These are phyloP conservation scores for Alternaria sp. DNA, from an alignment of 2,329 filamentous ascomycete genomes.

Conservation along the genomic window DNA sequence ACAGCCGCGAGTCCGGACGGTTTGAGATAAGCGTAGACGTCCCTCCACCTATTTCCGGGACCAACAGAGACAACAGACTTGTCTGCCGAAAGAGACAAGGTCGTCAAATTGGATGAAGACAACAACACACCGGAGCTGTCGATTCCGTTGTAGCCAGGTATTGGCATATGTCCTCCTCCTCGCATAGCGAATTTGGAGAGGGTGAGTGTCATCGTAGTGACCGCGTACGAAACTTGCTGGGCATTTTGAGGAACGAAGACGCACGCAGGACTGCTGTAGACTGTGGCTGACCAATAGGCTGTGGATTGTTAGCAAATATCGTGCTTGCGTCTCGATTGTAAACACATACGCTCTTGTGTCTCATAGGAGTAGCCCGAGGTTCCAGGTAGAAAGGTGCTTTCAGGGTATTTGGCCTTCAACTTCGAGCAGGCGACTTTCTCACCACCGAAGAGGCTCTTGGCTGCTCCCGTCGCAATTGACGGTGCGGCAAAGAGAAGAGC, in stretches of 20 bases:
- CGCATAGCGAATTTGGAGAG: conserved; percentile 29
- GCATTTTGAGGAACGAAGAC: conserved; percentile 29
- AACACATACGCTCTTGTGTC: background rate
- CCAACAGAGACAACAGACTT: conserved; percentile 35
- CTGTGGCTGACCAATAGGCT: conserved; percentile 22
- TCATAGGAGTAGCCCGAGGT: background rate
- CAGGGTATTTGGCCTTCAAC: background rate
- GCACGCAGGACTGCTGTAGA: conserved; percentile 26
- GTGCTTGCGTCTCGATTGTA: background rate
- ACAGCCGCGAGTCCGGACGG: conserved; percentile 30
- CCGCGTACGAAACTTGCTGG: conserved; percentile 26
- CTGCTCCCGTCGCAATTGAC: background rate
- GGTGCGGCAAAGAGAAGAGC: background rate
- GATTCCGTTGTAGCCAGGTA: conserved; percentile 26
- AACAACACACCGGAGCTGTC: conserved; percentile 27
- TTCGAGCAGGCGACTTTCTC: conserved; percentile 1
- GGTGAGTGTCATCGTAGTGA: conserved; percentile 22
- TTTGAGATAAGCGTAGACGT: conserved; percentile 40
- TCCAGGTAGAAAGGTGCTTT: background rate
- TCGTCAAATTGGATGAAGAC: conserved; percentile 27
- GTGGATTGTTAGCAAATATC: background rate
- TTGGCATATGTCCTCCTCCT: conserved; percentile 37
- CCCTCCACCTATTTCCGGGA: conserved; percentile 41
- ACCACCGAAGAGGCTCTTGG: background rate
- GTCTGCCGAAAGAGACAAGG: conserved; percentile 32